Evolutionary conservation across 192 early-diverging fungal genomes (phyloP), one percentile per base, ranked within the genome.

Genomic region (Entomortierella chlamydospora): DNA sequence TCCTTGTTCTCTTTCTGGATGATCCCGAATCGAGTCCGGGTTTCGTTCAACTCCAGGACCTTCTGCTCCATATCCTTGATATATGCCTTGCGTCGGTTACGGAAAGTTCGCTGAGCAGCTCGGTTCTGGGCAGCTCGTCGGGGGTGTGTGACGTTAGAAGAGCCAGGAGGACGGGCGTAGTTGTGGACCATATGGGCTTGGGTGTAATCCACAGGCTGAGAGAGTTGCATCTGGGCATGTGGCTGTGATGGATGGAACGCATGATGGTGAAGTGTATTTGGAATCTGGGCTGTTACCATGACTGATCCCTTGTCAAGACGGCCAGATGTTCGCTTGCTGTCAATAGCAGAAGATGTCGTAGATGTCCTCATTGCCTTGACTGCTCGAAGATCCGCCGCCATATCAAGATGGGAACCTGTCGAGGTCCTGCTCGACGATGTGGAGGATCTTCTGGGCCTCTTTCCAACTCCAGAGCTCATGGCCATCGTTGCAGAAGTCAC

Each of bases 81-180:
- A 68, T 97, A 94, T 58, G 88, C 87, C 68, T 94, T 90, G 56
- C 91, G 88, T 55, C 95, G 90, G 82, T 97, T 92, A 39, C 95
- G 92, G 82, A 97, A 97, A 11, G 95, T 94, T 2, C 94, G 87
- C 82, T 97, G 95, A 0, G 95, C 95, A 0, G 93, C 93, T n/a
- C 95, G 88, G 83, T 97, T 97, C 82, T 97, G 95, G n/a, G 91
- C 93, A 0, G 94, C 94, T 63, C 95, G 87, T 73, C 94, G 94
- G 1, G 88, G 83, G 18, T 79, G 76, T 12, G 76, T 79, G n/a
- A 70, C 52, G 30, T 79, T 79, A n/a, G 63, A 13, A 8, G 45
- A 10, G 23, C 10, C 8, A 31, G 28, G 9, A 49, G 28, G 30
- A 42, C 28, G 25, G 56, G n/a, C 31, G 66, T 47, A 25, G 54